phyloP scores from a whole-genome alignment of 2,329 filamentous ascomycete species.

The Xylaria sp. region DNA sequence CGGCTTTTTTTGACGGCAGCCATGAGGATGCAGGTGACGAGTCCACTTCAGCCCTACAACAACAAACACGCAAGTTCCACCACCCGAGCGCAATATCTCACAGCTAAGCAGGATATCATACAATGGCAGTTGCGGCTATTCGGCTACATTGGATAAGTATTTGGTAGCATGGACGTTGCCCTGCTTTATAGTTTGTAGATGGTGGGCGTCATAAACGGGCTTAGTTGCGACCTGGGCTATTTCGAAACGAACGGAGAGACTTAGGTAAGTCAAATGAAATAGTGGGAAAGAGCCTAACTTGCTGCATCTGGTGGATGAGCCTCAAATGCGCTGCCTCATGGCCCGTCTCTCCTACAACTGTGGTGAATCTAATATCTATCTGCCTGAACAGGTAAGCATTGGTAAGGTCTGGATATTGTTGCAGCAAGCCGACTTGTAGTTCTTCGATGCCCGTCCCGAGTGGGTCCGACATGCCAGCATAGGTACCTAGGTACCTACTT shows the following conservation, averaged over 20 bases:
- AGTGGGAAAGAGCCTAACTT: slow-evolving; percentile 2
- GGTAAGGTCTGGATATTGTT: not conserved
- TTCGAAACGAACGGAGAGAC: not conserved
- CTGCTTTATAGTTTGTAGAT: slow-evolving; percentile 5
- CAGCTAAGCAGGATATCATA: slow-evolving; percentile 1
- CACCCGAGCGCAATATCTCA: not conserved
- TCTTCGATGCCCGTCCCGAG: too few species aligned
- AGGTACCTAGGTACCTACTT: too few species aligned
- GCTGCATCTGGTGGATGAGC: slow-evolving; percentile 7
- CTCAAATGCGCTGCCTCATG: slow-evolving; percentile 11
- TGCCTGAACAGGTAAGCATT: slow-evolving; percentile 2
- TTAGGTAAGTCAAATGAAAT: not conserved
- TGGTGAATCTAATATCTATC: slow-evolving; percentile 6
- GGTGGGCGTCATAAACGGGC: slow-evolving; percentile 14
- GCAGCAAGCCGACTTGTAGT: not conserved
- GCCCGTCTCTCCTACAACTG: not conserved
- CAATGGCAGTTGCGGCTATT: not conserved
- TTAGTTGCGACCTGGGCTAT: not conserved
- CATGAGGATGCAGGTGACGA: slow-evolving; percentile 33
- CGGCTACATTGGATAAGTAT: slow-evolving; percentile 24
- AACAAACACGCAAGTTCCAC: slow-evolving; percentile 7
- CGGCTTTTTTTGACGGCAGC: slow-evolving; percentile 30
- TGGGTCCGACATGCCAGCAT: too few species aligned
- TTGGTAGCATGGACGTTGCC: not conserved
- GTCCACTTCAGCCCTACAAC: slow-evolving; percentile 18